phyloP scores from a whole-genome alignment of 2,329 filamentous ascomycete species.

The Fusarium metavorans region DNA sequence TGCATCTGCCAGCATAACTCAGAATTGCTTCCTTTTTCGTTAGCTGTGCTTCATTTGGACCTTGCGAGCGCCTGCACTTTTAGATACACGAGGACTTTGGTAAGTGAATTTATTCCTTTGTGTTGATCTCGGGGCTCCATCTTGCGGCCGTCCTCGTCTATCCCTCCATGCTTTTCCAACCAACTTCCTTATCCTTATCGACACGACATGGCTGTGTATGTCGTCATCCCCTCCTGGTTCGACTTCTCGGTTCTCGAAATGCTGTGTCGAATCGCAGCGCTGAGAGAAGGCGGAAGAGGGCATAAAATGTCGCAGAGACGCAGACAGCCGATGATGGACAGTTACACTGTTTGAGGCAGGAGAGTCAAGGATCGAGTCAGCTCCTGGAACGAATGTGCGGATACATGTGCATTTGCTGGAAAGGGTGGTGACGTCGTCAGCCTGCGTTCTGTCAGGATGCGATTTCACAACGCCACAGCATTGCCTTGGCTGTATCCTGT shows the following conservation, averaged over 20 bases:
- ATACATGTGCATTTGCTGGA: constrained; percentile 20
- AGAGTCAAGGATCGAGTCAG: constrained; percentile 26
- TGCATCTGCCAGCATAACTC: constrained; percentile 9
- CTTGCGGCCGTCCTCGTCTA: constrained; percentile 4
- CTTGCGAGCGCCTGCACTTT: not conserved
- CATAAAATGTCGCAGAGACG: constrained; percentile 21
- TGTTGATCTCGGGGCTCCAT: constrained; percentile 15
- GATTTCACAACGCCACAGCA: constrained; percentile 32
- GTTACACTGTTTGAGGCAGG: constrained; percentile 3
- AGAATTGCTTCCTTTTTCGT: not conserved
- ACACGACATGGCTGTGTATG: constrained; percentile 1
- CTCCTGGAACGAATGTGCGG: constrained; percentile 15
- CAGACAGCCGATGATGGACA: constrained; percentile 17
- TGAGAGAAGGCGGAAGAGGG: constrained; percentile 7
- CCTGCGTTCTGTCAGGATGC: constrained; percentile 30
- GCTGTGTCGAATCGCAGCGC: not conserved
- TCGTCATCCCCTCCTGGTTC: constrained; percentile 2
- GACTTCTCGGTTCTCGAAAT: not conserved
- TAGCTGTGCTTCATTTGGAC: not conserved
- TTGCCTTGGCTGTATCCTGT: constrained; percentile 12
- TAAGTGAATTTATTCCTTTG: constrained; percentile 34
- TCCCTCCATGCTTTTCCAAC: not conserved
- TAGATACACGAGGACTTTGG: constrained; percentile 8
- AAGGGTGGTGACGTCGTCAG: constrained; percentile 36
- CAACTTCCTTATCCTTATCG: constrained; percentile 2